Evolutionary conservation across 31 red algal genomes (phyloP).

Genomic region (Asparagopsis taxiformis): DNA sequence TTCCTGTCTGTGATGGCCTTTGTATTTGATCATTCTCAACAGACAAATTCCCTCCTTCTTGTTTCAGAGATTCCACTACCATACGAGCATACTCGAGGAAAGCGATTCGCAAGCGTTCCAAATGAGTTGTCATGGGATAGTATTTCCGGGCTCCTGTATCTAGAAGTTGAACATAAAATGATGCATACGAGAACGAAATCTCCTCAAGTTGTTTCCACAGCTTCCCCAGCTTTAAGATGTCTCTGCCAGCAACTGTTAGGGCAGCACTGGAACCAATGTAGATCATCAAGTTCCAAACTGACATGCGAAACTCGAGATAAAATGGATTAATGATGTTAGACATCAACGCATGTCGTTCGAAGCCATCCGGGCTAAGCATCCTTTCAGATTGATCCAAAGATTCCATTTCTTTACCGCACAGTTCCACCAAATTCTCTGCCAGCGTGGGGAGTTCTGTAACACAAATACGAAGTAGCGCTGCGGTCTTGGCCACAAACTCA

Average conservation of each 20-base stretch:
- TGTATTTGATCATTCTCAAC: too few relatives aligned
- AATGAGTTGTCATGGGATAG: constrained; percentile 26
- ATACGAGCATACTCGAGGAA: constrained; percentile 51
- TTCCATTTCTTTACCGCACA: constrained; percentile 15
- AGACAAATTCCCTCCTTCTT: constrained; percentile 4
- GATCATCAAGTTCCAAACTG: constrained; percentile 53
- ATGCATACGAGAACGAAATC: constrained; percentile 25
- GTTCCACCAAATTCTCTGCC: constrained; percentile 4
- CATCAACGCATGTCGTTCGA: constrained; percentile 34
- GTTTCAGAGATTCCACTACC: constrained; percentile 10
- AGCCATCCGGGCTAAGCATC: constrained; percentile 51
- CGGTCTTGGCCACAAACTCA: neutral
- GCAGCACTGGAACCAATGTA: constrained; percentile 16
- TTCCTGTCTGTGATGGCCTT: neutral
- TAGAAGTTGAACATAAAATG: constrained; percentile 44
- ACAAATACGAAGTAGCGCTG: neutral
- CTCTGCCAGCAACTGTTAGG: constrained; percentile 22
- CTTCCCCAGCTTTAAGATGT: constrained; percentile 36
- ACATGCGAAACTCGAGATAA: constrained; percentile 33
- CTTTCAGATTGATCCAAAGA: constrained; percentile 13
- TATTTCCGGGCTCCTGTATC: constrained; percentile 36
- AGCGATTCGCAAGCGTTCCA: constrained; percentile 46
- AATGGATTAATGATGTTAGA: constrained; percentile 17
- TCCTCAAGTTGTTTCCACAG: constrained; percentile 51
- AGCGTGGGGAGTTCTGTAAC: neutral